A percentile compares a stretch with the other conserved stretches of the same genome.
phyloP scores from a whole-genome alignment of 2,329 filamentous ascomycete species.

The Pyrenochaeta sp. region DNA sequence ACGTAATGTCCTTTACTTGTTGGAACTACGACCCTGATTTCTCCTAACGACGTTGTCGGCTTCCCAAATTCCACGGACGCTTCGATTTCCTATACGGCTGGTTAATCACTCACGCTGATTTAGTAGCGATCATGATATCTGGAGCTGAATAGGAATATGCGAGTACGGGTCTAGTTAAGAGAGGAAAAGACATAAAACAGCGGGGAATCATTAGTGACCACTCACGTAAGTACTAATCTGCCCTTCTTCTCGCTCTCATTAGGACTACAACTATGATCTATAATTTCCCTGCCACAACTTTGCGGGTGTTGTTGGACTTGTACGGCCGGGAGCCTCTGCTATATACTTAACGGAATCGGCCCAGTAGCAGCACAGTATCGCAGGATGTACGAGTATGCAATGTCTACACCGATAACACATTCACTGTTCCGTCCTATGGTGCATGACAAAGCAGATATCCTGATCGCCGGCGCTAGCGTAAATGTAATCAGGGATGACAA shows the following conservation, averaged over 20 bases:
- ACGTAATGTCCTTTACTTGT: no score
- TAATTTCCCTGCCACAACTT: conserved; percentile 22
- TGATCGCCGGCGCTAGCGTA: conserved; percentile 55
- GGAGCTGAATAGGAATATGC: no score
- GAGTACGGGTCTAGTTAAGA: no score
- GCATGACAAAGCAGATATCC: conserved; percentile 55
- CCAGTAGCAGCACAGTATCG: conserved; percentile 58
- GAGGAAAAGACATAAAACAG: no score
- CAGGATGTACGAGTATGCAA: conserved; percentile 64
- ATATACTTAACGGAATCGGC: conserved; percentile 51
- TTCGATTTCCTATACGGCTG: no score
- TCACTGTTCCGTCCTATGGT: conserved; percentile 62
- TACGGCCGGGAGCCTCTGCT: conserved; percentile 9
- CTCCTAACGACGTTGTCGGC: no score
- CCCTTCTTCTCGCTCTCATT: neutral
- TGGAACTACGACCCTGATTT: no score
- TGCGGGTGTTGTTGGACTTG: conserved; percentile 1
- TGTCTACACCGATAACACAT: conserved; percentile 53
- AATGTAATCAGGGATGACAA: conserved; percentile 52
- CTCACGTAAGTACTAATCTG: no score
- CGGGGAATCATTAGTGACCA: no score
- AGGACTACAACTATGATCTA: neutral
- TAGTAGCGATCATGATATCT: no score
- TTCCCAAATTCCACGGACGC: no score
- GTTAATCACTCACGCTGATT: no score